Evolutionary conservation across 1,284 basidiomycete species (phyloP), one percentile per base, ranked within the genome.

Genomic region (Cryptococcus sp.): DNA sequence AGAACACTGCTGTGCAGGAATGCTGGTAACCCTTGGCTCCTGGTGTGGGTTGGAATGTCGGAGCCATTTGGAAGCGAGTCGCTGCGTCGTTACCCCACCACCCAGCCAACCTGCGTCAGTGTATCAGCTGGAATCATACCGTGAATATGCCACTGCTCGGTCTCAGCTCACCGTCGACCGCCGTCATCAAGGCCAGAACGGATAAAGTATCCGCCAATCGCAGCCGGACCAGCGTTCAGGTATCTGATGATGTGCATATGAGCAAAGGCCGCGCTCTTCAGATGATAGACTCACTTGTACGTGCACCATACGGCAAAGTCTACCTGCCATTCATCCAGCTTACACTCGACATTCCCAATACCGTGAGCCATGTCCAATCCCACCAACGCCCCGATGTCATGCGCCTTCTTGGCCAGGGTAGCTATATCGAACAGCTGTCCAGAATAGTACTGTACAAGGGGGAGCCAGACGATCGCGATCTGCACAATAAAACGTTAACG

Each of bases 231-330:
- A 15, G 92, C 88, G 77, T 96, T 98, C 56, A 97, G 85, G 79
- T 98, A 99, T 50, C 75, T 75, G 35, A 16, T 13, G 47, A 13
- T 13, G 15, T 10, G 27, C 6, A 39, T n/a, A 47, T 50, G 8
- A 50, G 40, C 16, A 40, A 11, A 11, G 20, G n/a, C 44, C 19
- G 6, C 3, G 15, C 23, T 11, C 11, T 35, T 7, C 39, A 19
- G 6, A 25, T 10, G 42, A 4, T n/a, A 7, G 42, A 65, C 74
- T 62, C 64, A 76, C 82, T 97, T 97, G 84, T 96, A 97, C 31
- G 91, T 90, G 78, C 93, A 97, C 93, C 93, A 97, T 19, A 93
- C 92, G 0, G 94, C 95, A 77, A 98, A 98, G 80, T 99, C 95
- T 66, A 93, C 88, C 61, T 85, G 82, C 95, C 96, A 99, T 62